Evolutionary conservation across 2,329 filamentous ascomycete species (phyloP), one percentile per base, ranked within the genome.

Genomic region (Trichocomaceae sp.): DNA sequence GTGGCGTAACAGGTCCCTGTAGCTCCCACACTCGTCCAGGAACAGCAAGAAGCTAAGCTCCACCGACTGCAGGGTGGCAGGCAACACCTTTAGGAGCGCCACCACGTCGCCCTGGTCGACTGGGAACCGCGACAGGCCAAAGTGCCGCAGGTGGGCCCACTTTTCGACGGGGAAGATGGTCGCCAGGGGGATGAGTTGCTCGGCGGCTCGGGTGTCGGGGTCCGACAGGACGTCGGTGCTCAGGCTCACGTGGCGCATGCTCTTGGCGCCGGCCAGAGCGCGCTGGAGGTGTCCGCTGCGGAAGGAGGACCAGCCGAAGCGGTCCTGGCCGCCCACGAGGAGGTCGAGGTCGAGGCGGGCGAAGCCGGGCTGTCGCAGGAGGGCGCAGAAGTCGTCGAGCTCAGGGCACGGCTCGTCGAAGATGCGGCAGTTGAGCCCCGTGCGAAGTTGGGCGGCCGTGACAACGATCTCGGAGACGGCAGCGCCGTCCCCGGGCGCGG

Each of bases 31-130:
- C 17, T 22, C 29, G 20, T 10, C 31, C 0, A 12, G 13, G 22
- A 71, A 71, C 2, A 5, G 8, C 0, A 73, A 57, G 12, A 65
- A 68, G 41, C 67, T 72, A 2, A 75, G 58, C 26, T 74, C 64
- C 0, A 73, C 56, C 0, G 66, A 67, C 10, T 61, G 59, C 0
- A 72, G 29, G 0, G 64, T 66, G 0, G 20, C 9, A 5, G 67
- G 69, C 0, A 74, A 52, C 0, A 46, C 54, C 0, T 39, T 37
- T 9, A 74, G 63, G 1, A 71, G 49, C 0, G 59, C 52, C 15
- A 73, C 48, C 0, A 71, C 23, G 41, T 70, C 65, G 1, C 56
- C 45, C 33, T 65, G 54, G 15, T 47, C 50, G 2, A 72, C 63
- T 0, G 63, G 10, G 5, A 68, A 66, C 9, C 57, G 44, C 1